A percentile compares a stretch with the other conserved stretches of the same genome.
These are phyloP conservation scores for Drechslerella stenobrocha DNA, from an alignment of 2,329 filamentous ascomycete species.

Conservation along the genomic window DNA sequence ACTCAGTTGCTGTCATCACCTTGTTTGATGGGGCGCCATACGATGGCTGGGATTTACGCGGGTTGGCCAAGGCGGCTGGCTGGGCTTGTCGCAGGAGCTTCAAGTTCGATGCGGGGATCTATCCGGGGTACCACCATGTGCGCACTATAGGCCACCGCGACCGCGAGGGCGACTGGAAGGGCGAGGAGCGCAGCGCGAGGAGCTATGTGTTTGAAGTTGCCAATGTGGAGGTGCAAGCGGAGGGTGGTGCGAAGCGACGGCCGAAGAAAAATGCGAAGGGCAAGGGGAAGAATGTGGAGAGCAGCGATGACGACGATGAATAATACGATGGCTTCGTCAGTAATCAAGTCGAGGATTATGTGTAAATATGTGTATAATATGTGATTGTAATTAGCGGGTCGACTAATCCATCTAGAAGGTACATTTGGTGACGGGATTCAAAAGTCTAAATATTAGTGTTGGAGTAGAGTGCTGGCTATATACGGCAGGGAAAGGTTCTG, in stretches of 20 bases:
- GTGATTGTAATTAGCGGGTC: too few relatives aligned
- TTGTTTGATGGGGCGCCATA: conserved; percentile 94
- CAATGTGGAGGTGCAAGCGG: conserved; percentile 36
- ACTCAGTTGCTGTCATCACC: conserved; percentile 68
- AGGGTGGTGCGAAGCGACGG: neutral
- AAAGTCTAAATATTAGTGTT: too few relatives aligned
- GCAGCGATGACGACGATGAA: conserved; percentile 13
- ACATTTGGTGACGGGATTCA: too few relatives aligned
- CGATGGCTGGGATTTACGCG: conserved; percentile 85
- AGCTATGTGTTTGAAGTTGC: conserved; percentile 51
- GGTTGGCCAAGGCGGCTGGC: conserved; percentile 71
- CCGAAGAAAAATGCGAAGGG: neutral
- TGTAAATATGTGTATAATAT: neutral
- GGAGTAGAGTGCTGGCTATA: too few relatives aligned
- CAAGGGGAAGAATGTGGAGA: conserved; percentile 11
- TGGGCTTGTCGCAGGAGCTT: conserved; percentile 72
- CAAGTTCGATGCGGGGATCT: conserved; percentile 67
- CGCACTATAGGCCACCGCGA: conserved; percentile 47
- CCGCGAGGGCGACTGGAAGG: conserved; percentile 52
- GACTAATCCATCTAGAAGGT: too few relatives aligned
- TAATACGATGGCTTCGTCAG: neutral
- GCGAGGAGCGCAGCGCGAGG: conserved; percentile 51
- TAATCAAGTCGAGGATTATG: too few relatives aligned
- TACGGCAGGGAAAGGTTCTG: too few relatives aligned
- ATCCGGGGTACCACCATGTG: conserved; percentile 71